Evolutionary conservation across 345 rosid genomes (phyloP), one percentile per base, ranked within the genome.

Genomic region (Eucalyptus sp.): DNA sequence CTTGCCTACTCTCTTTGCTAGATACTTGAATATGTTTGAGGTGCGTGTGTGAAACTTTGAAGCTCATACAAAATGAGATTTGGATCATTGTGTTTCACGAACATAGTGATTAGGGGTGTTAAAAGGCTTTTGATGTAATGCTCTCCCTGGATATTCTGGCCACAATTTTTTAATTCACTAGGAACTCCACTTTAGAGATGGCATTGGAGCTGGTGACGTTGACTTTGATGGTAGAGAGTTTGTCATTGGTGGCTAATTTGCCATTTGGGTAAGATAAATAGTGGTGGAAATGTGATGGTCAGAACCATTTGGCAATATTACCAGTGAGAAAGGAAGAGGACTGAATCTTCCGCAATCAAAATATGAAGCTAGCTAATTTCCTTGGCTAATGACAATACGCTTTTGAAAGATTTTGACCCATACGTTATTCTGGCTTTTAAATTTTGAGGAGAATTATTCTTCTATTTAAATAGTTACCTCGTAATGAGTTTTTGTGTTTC

Each of bases 21-120:
- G 94, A 94, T 96, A 92, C 94, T 90, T 98, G 90, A 98, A 98
- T 91, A 96, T 98, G 98, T 97, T 98, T 91, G 99, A 98, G 99
- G 99, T 96, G 91, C 92, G 97, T 92, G 89, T 88, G 41, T 80
- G 86, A 62, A 76, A 44, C 87, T 44, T 86, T 71, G 71, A 60
- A 89, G 33, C 88, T 62, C 68, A 60, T 76, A 50, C 50, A 31
- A 76, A 83, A 33, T 86, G 86, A 48, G 37, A 29, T 80, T 71
- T 64, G 31, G 51, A 48, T 60, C 43, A 25, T 41, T 51, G 31
- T 88, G 46, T 52, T 88, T 88, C 29, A n/a, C 1, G 5, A 76
- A 76, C 29, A 33, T 80, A 29, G 49, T 79, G 51, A n/a, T 66
- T 17, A 58, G 41, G 88, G 44, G 27, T 25, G 87, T 76, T 76